Evolutionary conservation across 805 yeast genomes (phyloP).

Genomic region (Sugiyamaella boreocaroliniensis): DNA sequence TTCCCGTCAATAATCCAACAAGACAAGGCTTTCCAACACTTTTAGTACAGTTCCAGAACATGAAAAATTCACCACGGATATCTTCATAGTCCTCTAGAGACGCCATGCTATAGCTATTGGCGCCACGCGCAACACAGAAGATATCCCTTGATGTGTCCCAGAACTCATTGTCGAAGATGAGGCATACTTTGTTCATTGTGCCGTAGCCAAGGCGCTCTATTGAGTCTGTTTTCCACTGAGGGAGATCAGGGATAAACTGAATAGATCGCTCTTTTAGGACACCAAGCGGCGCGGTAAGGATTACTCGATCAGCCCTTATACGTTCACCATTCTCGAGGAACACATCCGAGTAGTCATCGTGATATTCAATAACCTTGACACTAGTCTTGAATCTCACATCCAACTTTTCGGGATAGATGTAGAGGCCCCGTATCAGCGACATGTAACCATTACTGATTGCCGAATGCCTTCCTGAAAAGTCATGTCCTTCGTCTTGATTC

Average conservation of each 20-base stretch:
- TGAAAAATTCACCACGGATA: conserved; percentile 33
- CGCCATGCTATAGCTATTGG: conserved; percentile 11
- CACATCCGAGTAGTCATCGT: conserved; percentile 29
- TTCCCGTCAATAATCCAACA: conserved; percentile 36
- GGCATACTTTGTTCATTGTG: conserved; percentile 33
- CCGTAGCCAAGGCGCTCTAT: conserved; percentile 37
- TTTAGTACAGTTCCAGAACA: conserved; percentile 34
- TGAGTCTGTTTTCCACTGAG: conserved; percentile 36
- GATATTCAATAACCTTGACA: conserved; percentile 34
- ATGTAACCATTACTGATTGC: conserved; percentile 34
- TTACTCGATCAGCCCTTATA: conserved; percentile 35
- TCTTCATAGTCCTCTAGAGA: conserved; percentile 20
- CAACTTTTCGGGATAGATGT: conserved; percentile 32
- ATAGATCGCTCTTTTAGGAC: conserved; percentile 34
- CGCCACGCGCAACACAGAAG: conserved; percentile 29
- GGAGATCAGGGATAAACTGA: conserved; percentile 37
- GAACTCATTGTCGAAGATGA: conserved; percentile 33
- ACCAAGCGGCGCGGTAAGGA: conserved; percentile 37
- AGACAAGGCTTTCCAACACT: conserved; percentile 33
- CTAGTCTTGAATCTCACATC: conserved; percentile 36
- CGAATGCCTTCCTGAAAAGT: conserved; percentile 35
- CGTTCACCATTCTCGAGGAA: conserved; percentile 35
- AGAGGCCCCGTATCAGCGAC: conserved; percentile 33
- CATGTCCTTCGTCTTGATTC: conserved; percentile 37
- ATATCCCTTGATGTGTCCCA: conserved; percentile 34